Evolutionary conservation across 805 yeast genomes (phyloP), one percentile per base, ranked within the genome.

Genomic region (Yarrowia deformans): DNA sequence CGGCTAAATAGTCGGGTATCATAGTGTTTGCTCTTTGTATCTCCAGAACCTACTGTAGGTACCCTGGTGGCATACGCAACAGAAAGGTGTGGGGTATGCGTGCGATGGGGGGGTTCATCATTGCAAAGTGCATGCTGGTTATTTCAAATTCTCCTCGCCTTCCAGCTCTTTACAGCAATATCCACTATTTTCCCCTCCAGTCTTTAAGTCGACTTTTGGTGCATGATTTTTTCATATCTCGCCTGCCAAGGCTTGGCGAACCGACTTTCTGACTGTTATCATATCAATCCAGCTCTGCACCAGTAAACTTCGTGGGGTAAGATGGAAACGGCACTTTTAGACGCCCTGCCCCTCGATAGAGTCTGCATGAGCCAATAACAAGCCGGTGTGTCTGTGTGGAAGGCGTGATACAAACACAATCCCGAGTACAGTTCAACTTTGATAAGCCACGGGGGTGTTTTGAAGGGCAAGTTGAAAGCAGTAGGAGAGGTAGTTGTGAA

Each of bases 331-430:
- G 54, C 18, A 49, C 37, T 49, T 49, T 49, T 49, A 13, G 54
- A 49, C 54, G 54, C 54, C 39, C 9, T 23, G 52, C 52, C 50
- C 50, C 50, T 46, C 34, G 50, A 46, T 46, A 46, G 50, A 46
- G 50, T 46, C 34, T 34, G n/a, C 18, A 13, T 13, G 34, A 46
- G 50, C 50, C 50, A 46, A 46, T 46, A 46, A 46, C n/a, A 9
- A 3, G 50, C 50, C 48, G 6, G 1, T 18, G 8, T 12, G 5
- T 32, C 34, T 13, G 50, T 23, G 34, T 13, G 34, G 34, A 46
- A 46, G 34, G 50, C 50, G 50, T 46, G 34, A 46, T 23, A 32
- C 32, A 46, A 46, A 46, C 50, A 46, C 32, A 46, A 46, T 19
- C n/a, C n/a, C 1, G n/a, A 23, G 50, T 13, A 46, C 12, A 46